Evolutionary conservation across 208 protist species (phyloP), one percentile per base, ranked within the genome.

Genomic region (Acanthamoeba triangularis): DNA sequence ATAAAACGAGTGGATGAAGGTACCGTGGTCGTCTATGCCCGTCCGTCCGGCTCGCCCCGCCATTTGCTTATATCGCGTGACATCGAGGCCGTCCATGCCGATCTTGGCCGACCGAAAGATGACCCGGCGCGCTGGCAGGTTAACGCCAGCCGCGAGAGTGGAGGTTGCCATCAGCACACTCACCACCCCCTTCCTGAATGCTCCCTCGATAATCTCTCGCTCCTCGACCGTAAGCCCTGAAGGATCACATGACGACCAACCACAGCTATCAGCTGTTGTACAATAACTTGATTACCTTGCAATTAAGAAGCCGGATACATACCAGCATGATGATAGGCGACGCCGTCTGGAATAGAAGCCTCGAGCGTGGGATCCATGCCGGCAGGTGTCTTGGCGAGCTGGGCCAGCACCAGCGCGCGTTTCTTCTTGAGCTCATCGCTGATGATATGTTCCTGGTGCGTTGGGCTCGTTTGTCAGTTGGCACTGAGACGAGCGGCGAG

Each of bases 311-410:
- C n/a, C n/a, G n/a, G n/a, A 30, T 14, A 11, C 28, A 25, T 47
- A 95, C 96, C 96, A 8, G 97, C 95, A 95, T 98, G 97, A 56
- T 98, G 98, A 69, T 96, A 98, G 10, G 97, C 97, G 14, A 98
- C 96, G 18, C 97, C 97, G 23, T 80, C 33, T 8, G 63, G 61
- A 23, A 98, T 44, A 8, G 91, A 96, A 0, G 1, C 7, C 25
- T 87, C 78, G 7, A 98, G 93, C 6, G 59, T 37, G 3, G 61
- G 35, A 25, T 98, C 96, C 11, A 92, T 18, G n/a, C 95, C 88
- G 13, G 54, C 94, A 72, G 92, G 92, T 8, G 92, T 95, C 41
- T 88, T 82, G 54, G 49, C 52, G 7, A 95, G 92, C n/a, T 95
- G 74, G 14, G 67, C 92, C 47, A 95, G 13, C 18, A 95, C 54